Evolutionary conservation across 1,139 yeast species (phyloP), one percentile per base, ranked within the genome.

Genomic region (Wickerhamomyces sp.): DNA sequence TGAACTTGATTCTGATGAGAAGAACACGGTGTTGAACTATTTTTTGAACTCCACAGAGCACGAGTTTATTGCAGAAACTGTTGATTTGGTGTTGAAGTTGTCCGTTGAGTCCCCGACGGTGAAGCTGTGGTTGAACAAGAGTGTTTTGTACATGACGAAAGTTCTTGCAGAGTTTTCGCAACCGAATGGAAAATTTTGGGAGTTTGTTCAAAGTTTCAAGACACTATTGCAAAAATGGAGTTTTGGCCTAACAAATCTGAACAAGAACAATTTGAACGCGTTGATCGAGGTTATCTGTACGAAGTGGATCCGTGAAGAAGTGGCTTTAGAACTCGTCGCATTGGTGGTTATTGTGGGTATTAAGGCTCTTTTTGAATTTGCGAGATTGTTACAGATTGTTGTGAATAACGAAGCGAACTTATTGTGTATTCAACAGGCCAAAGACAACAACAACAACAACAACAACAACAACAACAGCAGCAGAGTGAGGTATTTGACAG

Each of bases 221-320:
- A 48, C 28, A 20, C 52, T 58, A 28, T 52, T 48, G 9, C 6
- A 16, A n/a, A 5, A 10, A 4, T 28, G 25, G 2, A 16, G 22
- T 16, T n/a, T 28, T 3, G 41, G 77, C 9, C 67, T 79, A 71
- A 55, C 61, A 8, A 41, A 67, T 13, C 66, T 76, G 11, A 72
- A 81, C 3, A 49, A 57, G 6, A 52, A 66, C 6, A 62, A 78
- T 27, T 42, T 84, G 12, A 80, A 83, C 44, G 64, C 94, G 0
- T 83, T 83, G 45, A 57, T 85, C 23, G 93, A 86, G 54, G 86
- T 75, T 13, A 55, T 81, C 5, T 61, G 82, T 17, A 59, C 61
- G 5, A 52, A 59, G 30, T 83, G 86, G 81, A 51, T 74, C 4
- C 44, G 58, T n/a, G 51, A 59, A 14, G 51, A 48, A 2, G 55